phyloP scores from a whole-genome alignment of 495 filamentous ascomycete species.

The Hamigera avellanea region DNA sequence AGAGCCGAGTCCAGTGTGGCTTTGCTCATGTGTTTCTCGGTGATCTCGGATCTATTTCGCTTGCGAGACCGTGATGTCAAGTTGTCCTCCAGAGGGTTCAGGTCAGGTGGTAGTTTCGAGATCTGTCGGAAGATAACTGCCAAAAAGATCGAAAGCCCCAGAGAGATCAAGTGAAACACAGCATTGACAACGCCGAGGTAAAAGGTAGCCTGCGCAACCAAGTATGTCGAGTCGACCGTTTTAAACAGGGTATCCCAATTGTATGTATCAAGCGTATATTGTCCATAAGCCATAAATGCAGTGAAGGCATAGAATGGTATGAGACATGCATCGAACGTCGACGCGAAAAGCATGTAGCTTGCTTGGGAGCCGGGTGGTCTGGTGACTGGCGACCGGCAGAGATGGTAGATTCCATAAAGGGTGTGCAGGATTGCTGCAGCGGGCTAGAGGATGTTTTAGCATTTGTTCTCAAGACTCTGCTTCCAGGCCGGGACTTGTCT shows the following conservation, averaged over 20 bases:
- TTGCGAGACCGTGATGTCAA: slow-evolving; percentile 69
- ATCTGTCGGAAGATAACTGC: slow-evolving; percentile 71
- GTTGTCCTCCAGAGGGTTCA: slow-evolving; percentile 84
- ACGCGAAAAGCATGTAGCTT: slow-evolving; percentile 75
- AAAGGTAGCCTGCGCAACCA: slow-evolving; percentile 52
- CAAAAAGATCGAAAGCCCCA: slow-evolving; percentile 59
- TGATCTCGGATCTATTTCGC: slow-evolving; percentile 61
- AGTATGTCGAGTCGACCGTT: slow-evolving; percentile 30
- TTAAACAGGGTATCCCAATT: slow-evolving; percentile 54
- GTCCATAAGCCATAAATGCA: slow-evolving; percentile 40
- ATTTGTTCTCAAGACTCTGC: not conserved
- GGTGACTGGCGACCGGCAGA: slow-evolving; percentile 50
- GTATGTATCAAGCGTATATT: slow-evolving; percentile 29
- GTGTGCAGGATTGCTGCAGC: slow-evolving; percentile 58
- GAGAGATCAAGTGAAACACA: slow-evolving; percentile 57
- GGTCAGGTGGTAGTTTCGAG: slow-evolving; percentile 67
- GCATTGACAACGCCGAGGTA: slow-evolving; percentile 47
- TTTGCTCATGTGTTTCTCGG: slow-evolving; percentile 40
- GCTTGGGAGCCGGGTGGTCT: slow-evolving; percentile 67
- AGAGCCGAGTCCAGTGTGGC: slow-evolving; percentile 42
- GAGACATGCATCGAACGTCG: slow-evolving; percentile 56
- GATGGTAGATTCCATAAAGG: slow-evolving; percentile 68
- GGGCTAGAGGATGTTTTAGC: slow-evolving; percentile 32
- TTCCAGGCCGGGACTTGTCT: not conserved
- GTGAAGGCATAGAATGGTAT: slow-evolving; percentile 71